A percentile compares a stretch with the other conserved stretches of the same genome.
Conservation (phyloP, 1,139 yeast genomes). For the Wickerhamomyces sp. region DNA sequence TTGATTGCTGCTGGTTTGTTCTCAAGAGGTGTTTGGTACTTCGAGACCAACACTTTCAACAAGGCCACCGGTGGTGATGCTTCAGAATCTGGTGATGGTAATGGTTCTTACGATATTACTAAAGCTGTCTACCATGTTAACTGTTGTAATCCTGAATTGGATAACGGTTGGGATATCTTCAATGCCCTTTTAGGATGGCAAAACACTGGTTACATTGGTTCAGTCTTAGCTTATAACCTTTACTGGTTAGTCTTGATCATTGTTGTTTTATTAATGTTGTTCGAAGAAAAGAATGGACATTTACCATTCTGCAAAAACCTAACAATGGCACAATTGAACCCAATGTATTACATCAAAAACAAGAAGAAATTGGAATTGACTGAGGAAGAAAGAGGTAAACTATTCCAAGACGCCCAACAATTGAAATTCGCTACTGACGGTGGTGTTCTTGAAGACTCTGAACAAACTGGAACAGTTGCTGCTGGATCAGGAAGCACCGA, state of each 20-base stretch:
- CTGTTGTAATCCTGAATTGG: conserved; percentile 87
- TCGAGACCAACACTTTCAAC: conserved; percentile 63
- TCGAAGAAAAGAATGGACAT: conserved; percentile 65
- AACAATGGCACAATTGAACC: conserved; percentile 55
- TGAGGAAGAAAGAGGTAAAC: conserved; percentile 45
- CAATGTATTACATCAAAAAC: conserved; percentile 65
- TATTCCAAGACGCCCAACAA: conserved; percentile 42
- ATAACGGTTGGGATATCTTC: conserved; percentile 92
- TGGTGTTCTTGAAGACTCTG: conserved; percentile 4
- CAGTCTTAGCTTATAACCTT: conserved; percentile 75
- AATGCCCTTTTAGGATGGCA: conserved; percentile 88
- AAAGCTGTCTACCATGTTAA: conserved; percentile 88
- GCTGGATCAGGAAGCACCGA: too few species aligned
- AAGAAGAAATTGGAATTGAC: conserved; percentile 60
- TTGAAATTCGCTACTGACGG: conserved; percentile 30
- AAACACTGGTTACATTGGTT: conserved; percentile 85
- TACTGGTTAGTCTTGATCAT: conserved; percentile 73
- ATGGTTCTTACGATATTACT: conserved; percentile 80
- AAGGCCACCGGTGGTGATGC: conserved; percentile 81
- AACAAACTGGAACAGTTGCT: too few species aligned
- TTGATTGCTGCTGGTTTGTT: conserved; percentile 84
- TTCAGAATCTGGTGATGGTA: conserved; percentile 83
- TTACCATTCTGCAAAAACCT: conserved; percentile 53
- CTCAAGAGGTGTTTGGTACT: conserved; percentile 86
- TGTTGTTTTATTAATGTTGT: conserved; percentile 55